phyloP scores from a whole-genome alignment of 179 eudicot species.

The Pouteria campechiana region DNA sequence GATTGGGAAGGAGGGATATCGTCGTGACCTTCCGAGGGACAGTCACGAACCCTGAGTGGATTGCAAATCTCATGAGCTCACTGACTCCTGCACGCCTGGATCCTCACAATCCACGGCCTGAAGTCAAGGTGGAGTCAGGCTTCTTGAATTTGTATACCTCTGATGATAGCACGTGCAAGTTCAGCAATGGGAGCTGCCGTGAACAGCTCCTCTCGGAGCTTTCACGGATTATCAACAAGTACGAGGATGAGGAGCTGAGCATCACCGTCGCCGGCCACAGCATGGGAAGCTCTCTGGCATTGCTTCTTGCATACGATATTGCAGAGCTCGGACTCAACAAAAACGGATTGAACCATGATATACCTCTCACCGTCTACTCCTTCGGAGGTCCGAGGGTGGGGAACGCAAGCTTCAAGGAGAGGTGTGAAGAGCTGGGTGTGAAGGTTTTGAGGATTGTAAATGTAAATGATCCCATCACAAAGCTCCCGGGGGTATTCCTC shows the following conservation, averaged over 20 bases:
- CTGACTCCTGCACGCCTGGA: slow-evolving; percentile 24
- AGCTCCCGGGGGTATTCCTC: slow-evolving; percentile 27
- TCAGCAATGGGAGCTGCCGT: slow-evolving; percentile 22
- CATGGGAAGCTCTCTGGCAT: slow-evolving; percentile 33
- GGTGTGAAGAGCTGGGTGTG: slow-evolving; percentile 31
- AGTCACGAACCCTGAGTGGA: slow-evolving; percentile 23
- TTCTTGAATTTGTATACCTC: slow-evolving; percentile 26
- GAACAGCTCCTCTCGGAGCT: slow-evolving; percentile 28
- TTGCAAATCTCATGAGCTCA: slow-evolving; percentile 25
- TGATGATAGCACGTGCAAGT: slow-evolving; percentile 7
- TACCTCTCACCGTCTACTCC: slow-evolving; percentile 24
- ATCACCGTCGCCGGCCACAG: slow-evolving; percentile 31
- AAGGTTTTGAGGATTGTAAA: slow-evolving; percentile 28
- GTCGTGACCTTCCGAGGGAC: slow-evolving; percentile 28
- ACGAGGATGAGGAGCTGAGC: slow-evolving; percentile 21
- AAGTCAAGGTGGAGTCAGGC: slow-evolving; percentile 27
- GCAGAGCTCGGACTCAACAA: slow-evolving; percentile 24
- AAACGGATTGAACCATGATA: not conserved
- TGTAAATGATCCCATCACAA: slow-evolving; percentile 29
- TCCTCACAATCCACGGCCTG: slow-evolving; percentile 20
- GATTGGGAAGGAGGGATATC: slow-evolving; percentile 22
- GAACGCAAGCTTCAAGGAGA: slow-evolving; percentile 18
- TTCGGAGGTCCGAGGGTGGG: slow-evolving; percentile 38
- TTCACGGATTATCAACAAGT: slow-evolving; percentile 14
- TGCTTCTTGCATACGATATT: slow-evolving; percentile 28